These are phyloP conservation scores for Emergomyces africanus DNA, from an alignment of 2,329 filamentous ascomycete species.

Conservation along the genomic window DNA sequence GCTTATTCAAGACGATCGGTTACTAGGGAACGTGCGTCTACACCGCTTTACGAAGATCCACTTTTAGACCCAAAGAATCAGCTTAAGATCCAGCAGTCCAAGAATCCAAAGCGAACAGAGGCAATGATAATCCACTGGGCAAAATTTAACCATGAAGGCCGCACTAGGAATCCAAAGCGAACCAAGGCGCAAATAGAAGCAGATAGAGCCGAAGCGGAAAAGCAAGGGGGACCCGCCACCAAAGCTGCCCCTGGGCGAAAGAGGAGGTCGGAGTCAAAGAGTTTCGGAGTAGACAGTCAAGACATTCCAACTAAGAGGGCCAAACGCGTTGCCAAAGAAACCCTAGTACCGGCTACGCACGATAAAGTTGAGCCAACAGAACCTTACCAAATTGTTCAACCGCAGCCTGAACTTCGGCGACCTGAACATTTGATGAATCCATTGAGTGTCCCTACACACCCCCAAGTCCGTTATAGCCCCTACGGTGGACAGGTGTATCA, in stretches of 20 bases:
- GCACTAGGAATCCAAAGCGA: slow-evolving; percentile 32
- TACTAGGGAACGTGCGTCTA: slow-evolving; percentile 10
- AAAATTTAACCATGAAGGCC: slow-evolving; percentile 30
- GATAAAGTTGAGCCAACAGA: neutral
- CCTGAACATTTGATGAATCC: neutral
- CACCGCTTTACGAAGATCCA: slow-evolving; percentile 13
- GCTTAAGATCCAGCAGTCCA: slow-evolving; percentile 30
- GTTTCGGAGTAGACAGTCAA: neutral
- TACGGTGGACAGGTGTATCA: slow-evolving; percentile 1
- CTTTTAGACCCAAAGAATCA: slow-evolving; percentile 11
- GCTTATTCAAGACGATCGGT: slow-evolving; percentile 9
- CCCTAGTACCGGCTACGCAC: neutral
- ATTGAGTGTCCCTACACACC: neutral
- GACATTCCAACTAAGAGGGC: slow-evolving; percentile 2
- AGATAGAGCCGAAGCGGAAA: slow-evolving; percentile 18
- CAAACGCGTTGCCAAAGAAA: slow-evolving; percentile 3
- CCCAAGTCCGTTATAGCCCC: neutral
- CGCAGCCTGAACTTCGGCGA: neutral
- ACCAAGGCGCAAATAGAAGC: slow-evolving; percentile 33
- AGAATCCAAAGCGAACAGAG: slow-evolving; percentile 32
- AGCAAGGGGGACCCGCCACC: neutral
- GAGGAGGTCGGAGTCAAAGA: slow-evolving; percentile 3
- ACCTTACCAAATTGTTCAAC: neutral
- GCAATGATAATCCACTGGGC: slow-evolving; percentile 35
- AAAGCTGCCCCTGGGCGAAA: slow-evolving; percentile 3